Base-by-base conservation (phyloP, 2,329 filamentous ascomycete genomes). In the Monilinia polystroma region DNA sequence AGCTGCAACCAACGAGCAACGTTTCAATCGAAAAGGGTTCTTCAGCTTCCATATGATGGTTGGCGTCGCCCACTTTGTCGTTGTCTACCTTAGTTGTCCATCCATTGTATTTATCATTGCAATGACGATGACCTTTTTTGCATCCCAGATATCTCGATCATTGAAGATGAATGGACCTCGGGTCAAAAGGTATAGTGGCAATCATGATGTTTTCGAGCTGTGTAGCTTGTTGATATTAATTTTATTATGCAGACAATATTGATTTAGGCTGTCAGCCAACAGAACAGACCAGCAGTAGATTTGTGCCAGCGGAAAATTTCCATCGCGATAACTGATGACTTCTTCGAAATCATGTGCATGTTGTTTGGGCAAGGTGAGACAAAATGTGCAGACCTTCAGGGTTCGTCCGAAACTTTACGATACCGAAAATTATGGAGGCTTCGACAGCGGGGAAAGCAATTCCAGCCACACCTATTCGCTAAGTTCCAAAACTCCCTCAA, bases 41-140 rank as follows among this genome's bases (percentile, higher is more conserved):
- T 38, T 66, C 64, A 66, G 64, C 64, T 66, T 66, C 52, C 64
- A 66, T 54, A 62, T 62, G 55, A 62, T 52, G 64, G 47, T 29
- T 62, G 64, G 56, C 56, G 64, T 49, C 55, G 64, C 45, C 56
- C 53, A 58, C 54, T 59, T 58, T 41, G 41, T 65, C 63, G n/a
- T 29, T n/a, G 54, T 56, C 20, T 64, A 64, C 43, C 52, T 64
- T 64, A 64, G 54, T 52, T 66, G n/a, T 59, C 54, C 47, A 41
- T 49, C 26, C 45, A 62, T 54, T 38, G 52, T 56, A 38, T 56
- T 32, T 51, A 43, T 35, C 26, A 43, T 11, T 32, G 64, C 55
- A 66, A 35, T 29, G 11, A 35, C 23, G 45, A 66, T 53, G 64
- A 45, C 18, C 18, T 51, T 41, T 18, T 52, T 60, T 23, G 54